Conservation (phyloP, 805 yeast species). For the Saturnispora quitensis region DNA sequence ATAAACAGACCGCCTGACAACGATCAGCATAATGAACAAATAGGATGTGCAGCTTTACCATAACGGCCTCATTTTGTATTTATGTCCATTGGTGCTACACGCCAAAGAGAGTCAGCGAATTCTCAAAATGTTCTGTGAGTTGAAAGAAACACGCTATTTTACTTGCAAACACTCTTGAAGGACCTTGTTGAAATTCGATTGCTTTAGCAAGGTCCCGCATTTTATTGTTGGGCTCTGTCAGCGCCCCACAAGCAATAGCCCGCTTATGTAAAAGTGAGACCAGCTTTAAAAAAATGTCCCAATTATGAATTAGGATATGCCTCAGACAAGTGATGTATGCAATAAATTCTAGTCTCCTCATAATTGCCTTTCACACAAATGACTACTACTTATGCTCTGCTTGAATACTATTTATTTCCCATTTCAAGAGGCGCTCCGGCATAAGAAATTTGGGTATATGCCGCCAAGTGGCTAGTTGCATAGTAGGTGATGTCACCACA, state of each 20-base stretch:
- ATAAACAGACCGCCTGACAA: background rate
- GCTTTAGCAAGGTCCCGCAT: background rate
- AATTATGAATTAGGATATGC: too few species aligned
- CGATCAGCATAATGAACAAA: background rate
- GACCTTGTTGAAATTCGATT: background rate
- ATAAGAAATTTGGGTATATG: background rate
- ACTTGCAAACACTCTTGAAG: background rate
- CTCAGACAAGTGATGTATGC: too few species aligned
- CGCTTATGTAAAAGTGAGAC: too few species aligned
- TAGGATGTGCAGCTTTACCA: background rate
- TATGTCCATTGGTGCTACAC: background rate
- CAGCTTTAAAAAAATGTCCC: too few species aligned
- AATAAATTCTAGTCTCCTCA: too few species aligned
- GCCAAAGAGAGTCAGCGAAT: background rate
- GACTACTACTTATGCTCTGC: too few species aligned
- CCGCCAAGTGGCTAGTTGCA: background rate
- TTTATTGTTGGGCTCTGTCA: background rate
- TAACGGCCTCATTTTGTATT: background rate
- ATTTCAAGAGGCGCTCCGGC: background rate
- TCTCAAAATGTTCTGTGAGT: background rate
- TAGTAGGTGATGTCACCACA: background rate
- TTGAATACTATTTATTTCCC: background rate
- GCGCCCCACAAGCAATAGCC: too few species aligned
- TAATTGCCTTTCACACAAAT: too few species aligned
- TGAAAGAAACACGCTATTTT: background rate